Conservation (phyloP, 2,329 filamentous ascomycete species). For the Truncatella angustata region DNA sequence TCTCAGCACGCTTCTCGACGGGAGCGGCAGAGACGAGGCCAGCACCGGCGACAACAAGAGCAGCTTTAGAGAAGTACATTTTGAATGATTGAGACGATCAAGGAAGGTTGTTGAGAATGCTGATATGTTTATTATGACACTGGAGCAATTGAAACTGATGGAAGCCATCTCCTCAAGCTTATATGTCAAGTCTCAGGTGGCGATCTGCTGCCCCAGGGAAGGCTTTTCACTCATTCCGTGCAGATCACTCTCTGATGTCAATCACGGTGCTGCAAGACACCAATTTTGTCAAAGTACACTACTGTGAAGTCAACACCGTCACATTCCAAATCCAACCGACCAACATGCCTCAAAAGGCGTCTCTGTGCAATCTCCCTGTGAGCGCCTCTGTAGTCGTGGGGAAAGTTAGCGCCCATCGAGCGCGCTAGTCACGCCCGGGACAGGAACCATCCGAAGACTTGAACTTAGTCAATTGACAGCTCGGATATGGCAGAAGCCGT, state of each 20-base stretch:
- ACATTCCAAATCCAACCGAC: neutral
- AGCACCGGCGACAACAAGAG: neutral
- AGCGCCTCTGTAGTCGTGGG: no score
- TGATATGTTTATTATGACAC: neutral
- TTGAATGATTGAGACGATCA: neutral
- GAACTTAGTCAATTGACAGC: neutral
- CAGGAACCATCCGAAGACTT: neutral
- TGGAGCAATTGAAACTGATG: neutral
- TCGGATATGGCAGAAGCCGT: slow-evolving; percentile 2
- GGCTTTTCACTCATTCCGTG: neutral
- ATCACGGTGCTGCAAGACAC: neutral
- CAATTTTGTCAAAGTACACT: neutral
- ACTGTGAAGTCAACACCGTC: neutral
- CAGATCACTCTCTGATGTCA: neutral
- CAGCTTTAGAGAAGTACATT: slow-evolving; percentile 2
- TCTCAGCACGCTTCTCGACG: slow-evolving; percentile 1
- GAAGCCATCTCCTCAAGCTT: neutral
- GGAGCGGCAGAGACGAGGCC: slow-evolving; percentile 7
- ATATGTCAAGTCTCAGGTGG: neutral
- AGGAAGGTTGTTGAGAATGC: neutral
- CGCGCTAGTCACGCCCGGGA: neutral
- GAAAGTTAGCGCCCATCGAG: neutral
- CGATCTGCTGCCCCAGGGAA: neutral
- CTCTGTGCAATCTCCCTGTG: neutral
- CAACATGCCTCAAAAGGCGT: neutral